phyloP scores from a whole-genome alignment of 1,284 basidiomycete species.

The Cutaneotrichosporon spelunceum region DNA sequence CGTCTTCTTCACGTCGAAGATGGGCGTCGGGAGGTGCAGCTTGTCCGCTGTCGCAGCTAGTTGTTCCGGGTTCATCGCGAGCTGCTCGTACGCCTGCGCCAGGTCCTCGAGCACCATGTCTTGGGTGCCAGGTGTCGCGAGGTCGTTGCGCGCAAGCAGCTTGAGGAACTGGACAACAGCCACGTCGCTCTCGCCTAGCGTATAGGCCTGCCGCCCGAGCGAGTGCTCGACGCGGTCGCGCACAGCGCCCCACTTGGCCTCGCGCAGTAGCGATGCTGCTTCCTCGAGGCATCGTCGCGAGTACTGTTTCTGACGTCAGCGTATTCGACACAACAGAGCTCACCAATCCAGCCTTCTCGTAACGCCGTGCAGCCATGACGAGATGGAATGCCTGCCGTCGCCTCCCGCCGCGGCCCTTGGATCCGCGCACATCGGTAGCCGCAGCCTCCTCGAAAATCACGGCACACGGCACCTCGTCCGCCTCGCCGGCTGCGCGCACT shows the following conservation, averaged over 20 bases:
- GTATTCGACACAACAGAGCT: slow-evolving; percentile 22
- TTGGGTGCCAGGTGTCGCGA: slow-evolving; percentile 38
- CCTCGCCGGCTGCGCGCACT: slow-evolving; percentile 48
- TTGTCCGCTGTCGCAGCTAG: slow-evolving; percentile 30
- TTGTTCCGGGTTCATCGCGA: slow-evolving; percentile 35
- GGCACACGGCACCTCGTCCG: slow-evolving; percentile 56
- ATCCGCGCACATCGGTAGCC: slow-evolving; percentile 47
- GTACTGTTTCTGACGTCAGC: slow-evolving; percentile 49
- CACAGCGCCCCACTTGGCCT: slow-evolving; percentile 52
- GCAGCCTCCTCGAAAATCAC: slow-evolving; percentile 58
- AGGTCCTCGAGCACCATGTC: slow-evolving; percentile 54
- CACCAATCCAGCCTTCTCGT: slow-evolving; percentile 56
- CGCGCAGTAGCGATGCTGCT: slow-evolving; percentile 46
- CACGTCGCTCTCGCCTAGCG: slow-evolving; percentile 52
- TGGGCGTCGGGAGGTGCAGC: slow-evolving; percentile 39
- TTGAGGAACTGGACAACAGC: slow-evolving; percentile 54
- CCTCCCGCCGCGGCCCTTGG: slow-evolving; percentile 32
- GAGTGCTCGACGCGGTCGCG: slow-evolving; percentile 55
- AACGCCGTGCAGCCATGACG: slow-evolving; percentile 55
- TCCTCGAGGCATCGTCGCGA: slow-evolving; percentile 51
- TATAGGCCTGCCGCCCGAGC: slow-evolving; percentile 56
- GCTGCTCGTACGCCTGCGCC: slow-evolving; percentile 53
- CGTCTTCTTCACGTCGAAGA: slow-evolving; percentile 41
- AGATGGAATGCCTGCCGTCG: slow-evolving; percentile 54
- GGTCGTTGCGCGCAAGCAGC: slow-evolving; percentile 45